A percentile compares a stretch with the other conserved stretches of the same genome.
These are phyloP conservation scores for Podaxis carcinomalis DNA, from an alignment of 768 basidiomycete species.

Conservation along the genomic window DNA sequence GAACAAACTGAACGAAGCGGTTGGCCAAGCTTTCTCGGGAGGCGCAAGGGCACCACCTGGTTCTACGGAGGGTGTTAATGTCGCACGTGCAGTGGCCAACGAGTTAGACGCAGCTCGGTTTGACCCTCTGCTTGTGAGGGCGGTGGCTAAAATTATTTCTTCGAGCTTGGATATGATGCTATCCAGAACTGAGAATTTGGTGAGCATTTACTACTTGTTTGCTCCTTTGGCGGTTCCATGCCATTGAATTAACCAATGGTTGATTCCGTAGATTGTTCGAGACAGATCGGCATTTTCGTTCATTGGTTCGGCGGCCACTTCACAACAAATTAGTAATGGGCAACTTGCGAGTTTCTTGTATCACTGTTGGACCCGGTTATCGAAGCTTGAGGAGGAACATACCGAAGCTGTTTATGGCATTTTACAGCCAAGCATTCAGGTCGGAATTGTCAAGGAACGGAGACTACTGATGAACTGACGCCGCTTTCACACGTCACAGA, in stretches of 20 bases:
- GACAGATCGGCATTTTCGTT: slow-evolving; percentile 79
- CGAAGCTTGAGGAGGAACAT: slow-evolving; percentile 66
- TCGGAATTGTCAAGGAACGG: slow-evolving; percentile 26
- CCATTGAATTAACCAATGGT: slow-evolving; percentile 3
- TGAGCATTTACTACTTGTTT: slow-evolving; percentile 32
- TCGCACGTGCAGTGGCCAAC: slow-evolving; percentile 78
- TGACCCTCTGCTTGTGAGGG: slow-evolving; percentile 81
- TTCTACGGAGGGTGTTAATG: slow-evolving; percentile 67
- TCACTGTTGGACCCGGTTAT: slow-evolving; percentile 66
- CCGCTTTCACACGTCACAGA: slow-evolving; percentile 29
- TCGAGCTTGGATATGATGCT: slow-evolving; percentile 67
- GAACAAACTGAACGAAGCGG: slow-evolving; percentile 78
- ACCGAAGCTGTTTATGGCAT: slow-evolving; percentile 50
- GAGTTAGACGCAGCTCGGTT: slow-evolving; percentile 92
- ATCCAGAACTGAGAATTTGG: slow-evolving; percentile 62
- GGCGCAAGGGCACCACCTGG: slow-evolving; percentile 70
- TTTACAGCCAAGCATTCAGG: slow-evolving; percentile 56
- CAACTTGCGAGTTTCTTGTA: slow-evolving; percentile 77
- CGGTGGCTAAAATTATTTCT: slow-evolving; percentile 72
- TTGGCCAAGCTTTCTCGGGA: slow-evolving; percentile 72
- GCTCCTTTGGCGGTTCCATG: neutral
- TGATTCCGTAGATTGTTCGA: slow-evolving; percentile 49
- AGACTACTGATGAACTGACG: neutral
- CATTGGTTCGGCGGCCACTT: slow-evolving; percentile 71
- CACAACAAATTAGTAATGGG: slow-evolving; percentile 75